phyloP scores from a whole-genome alignment of 2,329 filamentous ascomycete genomes.

The Talaromyces sp. region DNA sequence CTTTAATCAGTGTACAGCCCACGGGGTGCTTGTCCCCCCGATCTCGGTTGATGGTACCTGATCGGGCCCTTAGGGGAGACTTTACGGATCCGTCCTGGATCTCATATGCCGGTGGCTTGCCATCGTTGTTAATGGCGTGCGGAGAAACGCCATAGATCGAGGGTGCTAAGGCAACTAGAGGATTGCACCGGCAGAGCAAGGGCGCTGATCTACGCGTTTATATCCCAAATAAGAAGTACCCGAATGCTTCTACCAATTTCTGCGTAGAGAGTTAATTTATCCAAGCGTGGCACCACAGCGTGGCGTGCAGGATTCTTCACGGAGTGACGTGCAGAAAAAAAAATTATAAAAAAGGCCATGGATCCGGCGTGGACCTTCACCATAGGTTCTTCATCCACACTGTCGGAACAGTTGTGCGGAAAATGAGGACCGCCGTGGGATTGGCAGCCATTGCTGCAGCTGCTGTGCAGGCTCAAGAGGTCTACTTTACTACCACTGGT shows the following conservation, averaged over 20 bases:
- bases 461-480: constrained; percentile 16
- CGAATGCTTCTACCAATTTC: background rate
- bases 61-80: background rate
- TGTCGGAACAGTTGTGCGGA: background rate
- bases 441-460: background rate
- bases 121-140: background rate
- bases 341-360: background rate
- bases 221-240: background rate
- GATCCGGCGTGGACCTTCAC: background rate
- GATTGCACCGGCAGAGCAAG: background rate
- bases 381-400: background rate
- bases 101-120: no score
- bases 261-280: background rate
- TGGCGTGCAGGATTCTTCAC: background rate
- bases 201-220: background rate
- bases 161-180: background rate
- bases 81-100: background rate
- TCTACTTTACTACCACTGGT: constrained; percentile 24
- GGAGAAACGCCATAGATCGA: background rate
- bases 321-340: background rate
- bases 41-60: background rate
- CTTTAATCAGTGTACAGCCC: background rate
- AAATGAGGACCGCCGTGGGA: background rate
- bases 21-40: no score
- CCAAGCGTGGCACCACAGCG: background rate